These are phyloP conservation scores for Climacium dendroides DNA, from an alignment of 225 moss, liverwort and hornwort genomes.

Conservation along the genomic window DNA sequence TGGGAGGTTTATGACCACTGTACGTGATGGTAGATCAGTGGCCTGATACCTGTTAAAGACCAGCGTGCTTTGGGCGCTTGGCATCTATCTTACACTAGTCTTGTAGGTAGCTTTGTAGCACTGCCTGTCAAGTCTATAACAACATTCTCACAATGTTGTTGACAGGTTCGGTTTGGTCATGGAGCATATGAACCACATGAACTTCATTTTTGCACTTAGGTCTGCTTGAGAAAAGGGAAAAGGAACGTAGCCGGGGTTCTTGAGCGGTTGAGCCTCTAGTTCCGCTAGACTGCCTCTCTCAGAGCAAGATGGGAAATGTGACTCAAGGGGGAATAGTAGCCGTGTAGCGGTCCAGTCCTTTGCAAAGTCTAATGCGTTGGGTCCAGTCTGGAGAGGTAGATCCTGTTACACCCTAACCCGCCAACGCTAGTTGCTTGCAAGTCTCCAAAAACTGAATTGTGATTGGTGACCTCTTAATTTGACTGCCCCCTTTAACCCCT, in stretches of 20 bases:
- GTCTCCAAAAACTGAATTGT: no score
- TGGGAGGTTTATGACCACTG: neutral
- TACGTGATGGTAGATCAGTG: neutral
- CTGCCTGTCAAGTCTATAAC: neutral
- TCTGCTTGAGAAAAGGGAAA: neutral
- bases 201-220: neutral
- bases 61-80: neutral
- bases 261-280: neutral
- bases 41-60: neutral
- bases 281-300: neutral
- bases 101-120: neutral
- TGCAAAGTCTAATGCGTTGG: neutral
- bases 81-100: neutral
- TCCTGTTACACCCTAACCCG: neutral
- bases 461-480: no score
- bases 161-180: neutral
- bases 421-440: no score
- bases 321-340: neutral
- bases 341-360: no score
- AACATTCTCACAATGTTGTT: neutral
- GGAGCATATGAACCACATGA: neutral
- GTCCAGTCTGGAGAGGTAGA: neutral
- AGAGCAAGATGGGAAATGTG: neutral
- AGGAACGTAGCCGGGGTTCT: neutral
- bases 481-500: neutral